Conservation (phyloP, 2,329 filamentous ascomycete genomes). For the Didymella segeticola region DNA sequence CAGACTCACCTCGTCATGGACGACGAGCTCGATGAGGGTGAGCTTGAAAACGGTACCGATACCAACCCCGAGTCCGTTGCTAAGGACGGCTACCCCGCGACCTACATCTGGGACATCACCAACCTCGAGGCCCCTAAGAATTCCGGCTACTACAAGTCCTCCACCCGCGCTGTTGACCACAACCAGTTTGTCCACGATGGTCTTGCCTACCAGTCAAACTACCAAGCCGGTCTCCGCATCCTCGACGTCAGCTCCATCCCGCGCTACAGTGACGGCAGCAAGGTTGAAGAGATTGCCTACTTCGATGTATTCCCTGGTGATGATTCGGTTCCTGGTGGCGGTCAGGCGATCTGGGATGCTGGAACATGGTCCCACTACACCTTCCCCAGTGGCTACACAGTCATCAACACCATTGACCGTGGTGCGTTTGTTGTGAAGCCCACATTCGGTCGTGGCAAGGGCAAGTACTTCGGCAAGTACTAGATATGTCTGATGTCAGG, state of each 20-base stretch:
- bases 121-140: slow-evolving; percentile 46
- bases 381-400: slow-evolving; percentile 51
- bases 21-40: slow-evolving; percentile 49
- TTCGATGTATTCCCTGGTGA: slow-evolving; percentile 54
- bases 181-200: slow-evolving; percentile 55
- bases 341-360: slow-evolving; percentile 49
- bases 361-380: slow-evolving; percentile 54
- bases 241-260: slow-evolving; percentile 52
- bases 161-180: slow-evolving; percentile 51
- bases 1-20: slow-evolving; percentile 48
- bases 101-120: slow-evolving; percentile 49
- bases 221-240: slow-evolving; percentile 53
- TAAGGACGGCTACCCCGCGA: slow-evolving; percentile 45
- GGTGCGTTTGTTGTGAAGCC: slow-evolving; percentile 47
- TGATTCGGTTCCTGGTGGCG: slow-evolving; percentile 43
- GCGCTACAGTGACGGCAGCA: slow-evolving; percentile 44
- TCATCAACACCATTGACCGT: slow-evolving; percentile 59
- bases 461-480: slow-evolving; percentile 34
- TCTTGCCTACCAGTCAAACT: slow-evolving; percentile 53
- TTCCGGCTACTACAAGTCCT: slow-evolving; percentile 53
- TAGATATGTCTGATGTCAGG: background rate
- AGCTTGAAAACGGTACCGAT: slow-evolving; percentile 29
- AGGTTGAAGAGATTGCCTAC: slow-evolving; percentile 52
- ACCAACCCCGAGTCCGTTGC: slow-evolving; percentile 35
- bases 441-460: slow-evolving; percentile 33